A percentile compares a stretch with the other conserved stretches of the same genome.
Conservation (phyloP, 805 yeast species). For the Blastobotrys parvus region DNA sequence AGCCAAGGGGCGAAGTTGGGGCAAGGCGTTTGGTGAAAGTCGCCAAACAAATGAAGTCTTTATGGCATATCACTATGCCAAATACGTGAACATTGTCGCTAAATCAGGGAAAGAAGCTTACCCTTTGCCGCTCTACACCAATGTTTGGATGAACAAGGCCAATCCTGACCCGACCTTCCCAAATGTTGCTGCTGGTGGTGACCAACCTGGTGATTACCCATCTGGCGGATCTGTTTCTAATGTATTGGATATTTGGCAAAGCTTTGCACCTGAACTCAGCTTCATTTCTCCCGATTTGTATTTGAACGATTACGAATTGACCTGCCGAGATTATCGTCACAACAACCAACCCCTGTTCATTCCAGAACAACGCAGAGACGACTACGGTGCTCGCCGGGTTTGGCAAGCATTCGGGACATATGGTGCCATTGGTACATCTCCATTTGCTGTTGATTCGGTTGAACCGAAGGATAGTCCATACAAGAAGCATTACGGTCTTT, state of each 20-base stretch:
- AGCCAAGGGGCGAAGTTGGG: conserved; percentile 7
- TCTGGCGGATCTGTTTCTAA: conserved; percentile 13
- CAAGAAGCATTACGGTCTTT: conserved; percentile 9
- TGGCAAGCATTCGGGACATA: conserved; percentile 11
- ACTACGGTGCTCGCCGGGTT: conserved; percentile 13
- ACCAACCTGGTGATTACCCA: conserved; percentile 15
- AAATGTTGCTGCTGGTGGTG: conserved; percentile 14
- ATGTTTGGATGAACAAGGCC: conserved; percentile 15
- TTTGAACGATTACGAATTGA: conserved; percentile 9
- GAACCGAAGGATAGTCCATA: conserved; percentile 6
- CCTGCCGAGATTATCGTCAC: conserved; percentile 9
- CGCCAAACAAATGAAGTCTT: conserved; percentile 12
- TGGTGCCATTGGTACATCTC: conserved; percentile 15
- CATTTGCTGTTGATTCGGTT: conserved; percentile 15
- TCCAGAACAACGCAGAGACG: conserved; percentile 18
- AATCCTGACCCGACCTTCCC: conserved; percentile 5
- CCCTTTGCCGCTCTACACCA: conserved; percentile 12
- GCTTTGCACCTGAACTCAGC: conserved; percentile 4
- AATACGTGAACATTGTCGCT: conserved; percentile 12
- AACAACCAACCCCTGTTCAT: conserved; percentile 10
- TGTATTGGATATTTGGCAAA: conserved; percentile 13
- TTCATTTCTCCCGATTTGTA: conserved; percentile 15
- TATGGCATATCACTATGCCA: conserved; percentile 16
- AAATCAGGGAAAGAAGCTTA: conserved; percentile 7
- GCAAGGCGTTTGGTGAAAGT: conserved; percentile 9